Percentiles rank a stretch among this genome's conserved stretches.
phyloP scores from a whole-genome alignment of 1,139 yeast species.

The Suhomyces taliae region DNA sequence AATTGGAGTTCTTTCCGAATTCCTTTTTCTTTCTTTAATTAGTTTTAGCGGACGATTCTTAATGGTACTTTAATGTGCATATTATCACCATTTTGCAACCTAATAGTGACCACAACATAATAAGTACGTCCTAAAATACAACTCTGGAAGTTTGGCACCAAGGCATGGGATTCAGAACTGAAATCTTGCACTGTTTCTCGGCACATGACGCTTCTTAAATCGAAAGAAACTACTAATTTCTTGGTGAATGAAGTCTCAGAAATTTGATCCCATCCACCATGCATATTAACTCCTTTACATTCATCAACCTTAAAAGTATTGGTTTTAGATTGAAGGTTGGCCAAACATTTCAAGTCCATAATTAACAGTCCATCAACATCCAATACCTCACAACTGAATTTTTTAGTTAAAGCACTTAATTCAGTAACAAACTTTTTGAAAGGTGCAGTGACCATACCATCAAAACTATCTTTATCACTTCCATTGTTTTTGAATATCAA shows the following conservation, averaged over 20 bases:
- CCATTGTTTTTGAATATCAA: constrained; percentile 18
- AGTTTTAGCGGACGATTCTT: constrained; percentile 13
- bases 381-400: constrained; percentile 16
- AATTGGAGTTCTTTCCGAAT: no score
- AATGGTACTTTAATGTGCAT: constrained; percentile 22
- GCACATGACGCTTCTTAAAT: constrained; percentile 10
- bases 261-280: background rate
- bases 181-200: constrained; percentile 13
- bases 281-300: constrained; percentile 10
- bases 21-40: no score
- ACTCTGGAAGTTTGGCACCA: constrained; percentile 30
- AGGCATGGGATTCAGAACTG: constrained; percentile 15
- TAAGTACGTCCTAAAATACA: constrained; percentile 29
- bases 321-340: constrained; percentile 19
- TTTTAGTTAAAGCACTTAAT: constrained; percentile 13
- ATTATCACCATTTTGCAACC: constrained; percentile 20
- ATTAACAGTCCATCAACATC: constrained; percentile 16
- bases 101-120: constrained; percentile 19
- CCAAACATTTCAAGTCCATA: constrained; percentile 23
- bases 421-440: constrained; percentile 18
- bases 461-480: constrained; percentile 18
- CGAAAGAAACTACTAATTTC: constrained; percentile 9
- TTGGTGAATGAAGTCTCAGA: constrained; percentile 3
- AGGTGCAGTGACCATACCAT: constrained; percentile 18
- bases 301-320: constrained; percentile 17